phyloP scores from a whole-genome alignment of 2,329 filamentous ascomycete species.

The Sporothrix luriei region DNA sequence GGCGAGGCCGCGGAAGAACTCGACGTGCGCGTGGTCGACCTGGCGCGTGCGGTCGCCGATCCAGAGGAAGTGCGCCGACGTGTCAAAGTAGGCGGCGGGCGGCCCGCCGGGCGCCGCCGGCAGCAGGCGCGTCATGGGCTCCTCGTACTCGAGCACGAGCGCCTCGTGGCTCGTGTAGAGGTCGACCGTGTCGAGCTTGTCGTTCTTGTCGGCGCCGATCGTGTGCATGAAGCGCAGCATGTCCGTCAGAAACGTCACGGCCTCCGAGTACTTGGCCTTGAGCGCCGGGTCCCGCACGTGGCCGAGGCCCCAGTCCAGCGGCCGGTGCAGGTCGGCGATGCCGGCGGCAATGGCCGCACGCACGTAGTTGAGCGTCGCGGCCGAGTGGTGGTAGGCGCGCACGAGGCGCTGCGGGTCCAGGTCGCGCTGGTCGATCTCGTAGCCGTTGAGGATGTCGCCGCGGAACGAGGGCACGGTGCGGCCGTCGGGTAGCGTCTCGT shows the following conservation, averaged over 20 bases:
- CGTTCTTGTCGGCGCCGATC: constrained; percentile 83
- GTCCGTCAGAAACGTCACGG: constrained; percentile 84
- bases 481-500: constrained; percentile 73
- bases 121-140: constrained; percentile 70
- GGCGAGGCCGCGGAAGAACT: constrained; percentile 94
- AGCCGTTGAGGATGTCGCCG: constrained; percentile 94
- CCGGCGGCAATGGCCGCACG: constrained; percentile 81
- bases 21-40: constrained; percentile 88
- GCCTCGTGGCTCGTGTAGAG: constrained; percentile 96
- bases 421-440: constrained; percentile 69
- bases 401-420: constrained; percentile 85
- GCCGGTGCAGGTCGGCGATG: constrained; percentile 89
- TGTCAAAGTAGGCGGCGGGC: constrained; percentile 75
- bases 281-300: constrained; percentile 83
- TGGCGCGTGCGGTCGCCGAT: constrained; percentile 96
- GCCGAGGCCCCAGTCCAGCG: constrained; percentile 91
- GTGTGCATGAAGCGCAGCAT: constrained; percentile 93
- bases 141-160: constrained; percentile 90
- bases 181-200: constrained; percentile 86
- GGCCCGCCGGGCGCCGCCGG: constrained; percentile 47
- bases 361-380: constrained; percentile 91
- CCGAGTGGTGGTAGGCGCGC: constrained; percentile 92
- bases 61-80: constrained; percentile 96
- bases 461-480: constrained; percentile 85
- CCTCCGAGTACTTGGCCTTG: constrained; percentile 81